Evolutionary conservation across 129 eudicot genomes (phyloP).

Genomic region (Artemisia tridentata): DNA sequence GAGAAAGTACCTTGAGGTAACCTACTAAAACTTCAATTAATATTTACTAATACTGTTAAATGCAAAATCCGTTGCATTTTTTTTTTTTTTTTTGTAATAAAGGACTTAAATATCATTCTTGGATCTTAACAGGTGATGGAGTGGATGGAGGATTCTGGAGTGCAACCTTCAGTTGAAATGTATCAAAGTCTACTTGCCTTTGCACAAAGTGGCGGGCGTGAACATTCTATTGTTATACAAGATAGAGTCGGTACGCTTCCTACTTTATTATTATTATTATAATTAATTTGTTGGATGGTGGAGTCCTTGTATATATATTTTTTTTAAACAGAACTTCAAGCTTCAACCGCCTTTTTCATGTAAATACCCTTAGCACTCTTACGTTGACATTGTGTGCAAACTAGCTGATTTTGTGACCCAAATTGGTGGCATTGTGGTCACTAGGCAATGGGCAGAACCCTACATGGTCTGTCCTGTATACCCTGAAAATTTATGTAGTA

Average conservation of each 20-base stretch:
- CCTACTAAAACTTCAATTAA: slow-evolving; percentile 8
- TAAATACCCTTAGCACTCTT: background rate
- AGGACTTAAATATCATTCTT: background rate
- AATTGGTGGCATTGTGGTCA: background rate
- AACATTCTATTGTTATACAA: slow-evolving; percentile 54
- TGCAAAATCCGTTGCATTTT: background rate
- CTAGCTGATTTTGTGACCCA: background rate
- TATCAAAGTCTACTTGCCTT: slow-evolving; percentile 50
- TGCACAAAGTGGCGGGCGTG: slow-evolving; percentile 55
- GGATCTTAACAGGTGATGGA: slow-evolving; percentile 64
- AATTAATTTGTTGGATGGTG: background rate
- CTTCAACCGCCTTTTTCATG: background rate
- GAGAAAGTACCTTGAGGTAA: slow-evolving; percentile 97
- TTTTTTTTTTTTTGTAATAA: background rate
- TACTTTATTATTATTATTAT: background rate
- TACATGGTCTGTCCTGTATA: background rate
- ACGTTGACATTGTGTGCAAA: background rate
- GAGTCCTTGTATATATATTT: background rate
- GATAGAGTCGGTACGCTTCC: slow-evolving; percentile 60
- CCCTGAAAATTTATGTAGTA: background rate
- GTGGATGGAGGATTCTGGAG: slow-evolving; percentile 91
- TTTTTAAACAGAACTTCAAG: background rate
- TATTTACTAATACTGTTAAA: slow-evolving; percentile 8
- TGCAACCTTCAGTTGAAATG: slow-evolving; percentile 53
- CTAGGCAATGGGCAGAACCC: background rate